Base-by-base conservation (phyloP, 306 rosid species). In the Notholithocarpus densiflorus region DNA sequence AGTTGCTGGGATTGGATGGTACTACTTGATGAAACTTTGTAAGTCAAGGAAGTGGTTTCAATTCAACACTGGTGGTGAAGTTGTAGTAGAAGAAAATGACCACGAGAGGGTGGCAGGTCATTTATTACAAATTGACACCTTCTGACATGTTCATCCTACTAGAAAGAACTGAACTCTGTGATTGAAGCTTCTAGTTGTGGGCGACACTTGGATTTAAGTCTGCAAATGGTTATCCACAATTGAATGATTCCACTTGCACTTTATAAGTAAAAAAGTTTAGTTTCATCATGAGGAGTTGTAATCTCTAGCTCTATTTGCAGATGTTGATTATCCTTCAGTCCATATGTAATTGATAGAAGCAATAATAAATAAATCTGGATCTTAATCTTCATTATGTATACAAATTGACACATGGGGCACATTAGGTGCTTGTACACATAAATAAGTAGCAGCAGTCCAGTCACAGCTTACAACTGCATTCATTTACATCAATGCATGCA, bases 1-100 rank as follows among this genome's bases (percentile, higher is more conserved):
- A 0, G 54, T 71, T 1, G 72, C 59, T 21, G 97, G 92, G 70
- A 74, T 88, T 53, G 74, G 71, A 1, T 85, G 79, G 71, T 90
- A 87, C 76, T 85, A 77, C 40, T 29, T 85, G 43, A 34, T 90
- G 78, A 86, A 60, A 55, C 3, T 84, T 0, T 87, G 87, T 51
- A 90, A 69, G 81, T 3, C 69, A 1, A 82, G 54, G 71, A 75
- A 75, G 71, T 64, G 70, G 72, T 56, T 70, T 0, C 6, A 45
- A 55, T 68, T 68, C 72, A 68, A 34, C 53, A 11, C 37, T 68
- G 72, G 21, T 68, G 72, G 72, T 19, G 52, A 34, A 34, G 26
- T 34, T 19, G 52, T 24, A 34, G 53, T 34, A 18, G 72, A 19
- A 68, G 52, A 34, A 68, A 68, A 3, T 68, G 72, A 34, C 52